Evolutionary conservation across 306 rosid species (phyloP), one percentile per base, ranked within the genome.

Genomic region (Vigna mungo): DNA sequence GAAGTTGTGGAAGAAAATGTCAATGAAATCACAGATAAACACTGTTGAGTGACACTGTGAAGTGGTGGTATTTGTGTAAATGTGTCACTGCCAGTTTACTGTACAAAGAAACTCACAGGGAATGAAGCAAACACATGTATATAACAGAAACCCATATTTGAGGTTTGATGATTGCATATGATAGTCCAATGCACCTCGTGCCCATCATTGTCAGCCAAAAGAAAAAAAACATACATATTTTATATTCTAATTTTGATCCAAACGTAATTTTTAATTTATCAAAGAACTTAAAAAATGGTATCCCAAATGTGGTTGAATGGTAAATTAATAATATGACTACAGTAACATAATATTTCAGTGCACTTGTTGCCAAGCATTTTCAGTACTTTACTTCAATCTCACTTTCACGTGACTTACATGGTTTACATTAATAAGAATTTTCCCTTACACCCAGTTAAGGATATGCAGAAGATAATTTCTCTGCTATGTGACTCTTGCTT

Each of bases 141-240:
- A 71, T 34, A 72, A 60, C 77, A 60, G 41, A 74, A 81, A 60
- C 23, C 81, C 71, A 84, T 68, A 49, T 48, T 41, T 44, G 37
- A 52, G 44, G 48, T 4, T 77, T 78, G 66, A 62, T 78, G 18
- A 61, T 46, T 75, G 78, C 78, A 62, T 65, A 65, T 62, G 18
- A 74, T 51, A 71, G 17, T 51, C 68, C 70, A 55, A 49, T 32
- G 46, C 52, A n/a, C 75, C 79, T 80, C 84, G 79, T 80, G 84
- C 84, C 68, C 59, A 54, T 80, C 84, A 32, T 1, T 54, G 4
- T 73, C 69, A 17, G 18, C 54, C 53, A 32, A n/a, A 67, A 25
- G 23, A n/a, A 51, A 52, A 76, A 30, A n/a, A 16, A 15, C 7
- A 54, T n/a, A n/a, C 5, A 54, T 10, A 54, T 25, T 30, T 14